Evolutionary conservation across 371 early-diverging fungal genomes (phyloP).

Genomic region (Mucor racemosus): DNA sequence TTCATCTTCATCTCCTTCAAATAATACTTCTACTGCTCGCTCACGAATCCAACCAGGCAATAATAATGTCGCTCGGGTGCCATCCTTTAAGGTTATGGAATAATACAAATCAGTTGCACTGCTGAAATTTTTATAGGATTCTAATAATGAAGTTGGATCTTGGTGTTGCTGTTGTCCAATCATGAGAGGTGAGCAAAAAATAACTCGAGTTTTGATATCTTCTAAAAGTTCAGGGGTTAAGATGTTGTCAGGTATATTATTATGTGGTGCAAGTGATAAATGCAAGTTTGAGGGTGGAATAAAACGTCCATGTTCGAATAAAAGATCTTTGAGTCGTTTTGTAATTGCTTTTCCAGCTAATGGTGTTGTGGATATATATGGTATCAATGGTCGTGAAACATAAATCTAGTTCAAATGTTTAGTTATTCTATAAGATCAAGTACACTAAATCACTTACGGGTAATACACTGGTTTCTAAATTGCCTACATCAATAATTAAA

Average conservation of each 20-base stretch:
- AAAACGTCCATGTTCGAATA: constrained; percentile 59
- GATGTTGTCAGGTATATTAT: constrained; percentile 40
- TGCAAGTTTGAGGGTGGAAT: constrained; percentile 52
- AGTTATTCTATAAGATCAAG: neutral
- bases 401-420: constrained; percentile 61
- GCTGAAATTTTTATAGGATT: constrained; percentile 61
- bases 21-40: constrained; percentile 79
- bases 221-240: constrained; percentile 65
- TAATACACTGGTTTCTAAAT: constrained; percentile 75
- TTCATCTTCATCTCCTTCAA: constrained; percentile 82
- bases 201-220: constrained; percentile 71
- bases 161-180: constrained; percentile 46
- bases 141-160: constrained; percentile 24
- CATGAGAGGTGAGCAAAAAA: constrained; percentile 71
- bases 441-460: constrained; percentile 63
- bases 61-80: constrained; percentile 55
- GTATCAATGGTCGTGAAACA: constrained; percentile 75
- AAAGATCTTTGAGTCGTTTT: constrained; percentile 59
- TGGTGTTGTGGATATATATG: constrained; percentile 71
- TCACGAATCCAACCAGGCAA: constrained; percentile 92
- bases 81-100: constrained; percentile 49
- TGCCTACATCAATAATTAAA: constrained; percentile 84
- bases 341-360: constrained; percentile 75
- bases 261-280: constrained; percentile 49
- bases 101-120: constrained; percentile 63